Conservation (phyloP, 495 filamentous ascomycete genomes). For the Penicillium macrosclerotiorum region DNA sequence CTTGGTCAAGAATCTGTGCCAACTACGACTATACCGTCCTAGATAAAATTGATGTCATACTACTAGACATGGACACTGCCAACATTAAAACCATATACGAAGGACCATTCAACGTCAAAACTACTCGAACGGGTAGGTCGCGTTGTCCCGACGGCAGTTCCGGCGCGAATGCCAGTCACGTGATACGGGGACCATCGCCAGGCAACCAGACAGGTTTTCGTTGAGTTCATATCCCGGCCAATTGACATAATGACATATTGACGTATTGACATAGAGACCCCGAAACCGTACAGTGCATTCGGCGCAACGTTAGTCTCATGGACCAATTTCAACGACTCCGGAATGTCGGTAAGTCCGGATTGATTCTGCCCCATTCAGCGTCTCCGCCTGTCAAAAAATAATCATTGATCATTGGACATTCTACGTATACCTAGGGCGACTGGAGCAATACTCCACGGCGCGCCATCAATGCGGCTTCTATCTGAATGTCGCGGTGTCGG, state of each 20-base stretch:
- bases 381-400: not conserved
- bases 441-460: conserved; percentile 44
- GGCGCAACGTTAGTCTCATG: conserved; percentile 2
- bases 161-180: not conserved
- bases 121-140: not conserved
- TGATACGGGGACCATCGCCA: too few relatives aligned
- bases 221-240: too few relatives aligned
- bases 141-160: not conserved
- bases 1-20: too few relatives aligned
- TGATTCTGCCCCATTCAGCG: too few relatives aligned
- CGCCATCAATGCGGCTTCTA: conserved; percentile 46
- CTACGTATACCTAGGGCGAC: conserved; percentile 20
- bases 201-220: too few relatives aligned
- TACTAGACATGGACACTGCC: too few relatives aligned
- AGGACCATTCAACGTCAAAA: too few relatives aligned
- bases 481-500: conserved; percentile 39
- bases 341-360: conserved; percentile 26
- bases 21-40: too few relatives aligned
- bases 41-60: too few relatives aligned
- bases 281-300: not conserved
- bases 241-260: too few relatives aligned
- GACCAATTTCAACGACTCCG: conserved; percentile 29
- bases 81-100: too few relatives aligned
- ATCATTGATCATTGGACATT: conserved; percentile 10
- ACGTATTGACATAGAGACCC: not conserved